Conservation (phyloP, 768 basidiomycete genomes). For the Paxillus ammoniavirescens region DNA sequence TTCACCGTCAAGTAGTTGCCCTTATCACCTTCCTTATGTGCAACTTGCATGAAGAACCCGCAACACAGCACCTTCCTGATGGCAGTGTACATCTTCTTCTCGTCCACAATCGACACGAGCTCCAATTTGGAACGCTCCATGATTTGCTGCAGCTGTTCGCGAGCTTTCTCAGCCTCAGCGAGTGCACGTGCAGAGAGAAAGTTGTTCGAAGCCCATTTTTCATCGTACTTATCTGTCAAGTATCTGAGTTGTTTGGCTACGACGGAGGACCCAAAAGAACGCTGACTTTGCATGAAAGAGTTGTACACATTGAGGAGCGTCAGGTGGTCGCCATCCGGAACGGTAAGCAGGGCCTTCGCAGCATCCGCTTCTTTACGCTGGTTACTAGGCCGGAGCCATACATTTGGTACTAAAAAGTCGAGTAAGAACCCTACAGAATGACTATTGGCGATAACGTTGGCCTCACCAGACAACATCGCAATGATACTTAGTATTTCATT, state of each 20-base stretch:
- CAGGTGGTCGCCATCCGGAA: conserved; percentile 96
- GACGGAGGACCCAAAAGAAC: background rate
- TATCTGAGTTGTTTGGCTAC: background rate
- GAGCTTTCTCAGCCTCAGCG: conserved; percentile 90
- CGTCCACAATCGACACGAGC: conserved; percentile 63
- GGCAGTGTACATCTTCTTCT: conserved; percentile 66
- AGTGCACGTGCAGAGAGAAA: conserved; percentile 84
- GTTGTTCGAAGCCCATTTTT: conserved; percentile 89
- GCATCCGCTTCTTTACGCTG: conserved; percentile 88
- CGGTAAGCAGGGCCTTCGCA: conserved; percentile 83
- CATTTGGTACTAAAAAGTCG: conserved; percentile 60
- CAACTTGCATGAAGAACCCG: conserved; percentile 98
- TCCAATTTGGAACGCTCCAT: conserved; percentile 92
- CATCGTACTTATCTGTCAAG: conserved; percentile 66
- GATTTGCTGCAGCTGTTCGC: conserved; percentile 79
- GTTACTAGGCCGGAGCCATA: conserved; percentile 89
- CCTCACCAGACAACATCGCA: conserved; percentile 90
- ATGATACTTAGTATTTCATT: conserved; percentile 95
- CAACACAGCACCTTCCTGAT: conserved; percentile 83
- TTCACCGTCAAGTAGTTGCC: conserved; percentile 88
- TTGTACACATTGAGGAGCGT: conserved; percentile 96
- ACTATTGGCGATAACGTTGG: background rate
- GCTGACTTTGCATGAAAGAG: conserved; percentile 79
- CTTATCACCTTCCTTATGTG: conserved; percentile 92
- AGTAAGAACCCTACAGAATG: background rate